A percentile compares a stretch with the other conserved stretches of the same genome.
Evolutionary conservation across 176 grass and related monocot genomes (phyloP).

Genomic region (Poa annua): DNA sequence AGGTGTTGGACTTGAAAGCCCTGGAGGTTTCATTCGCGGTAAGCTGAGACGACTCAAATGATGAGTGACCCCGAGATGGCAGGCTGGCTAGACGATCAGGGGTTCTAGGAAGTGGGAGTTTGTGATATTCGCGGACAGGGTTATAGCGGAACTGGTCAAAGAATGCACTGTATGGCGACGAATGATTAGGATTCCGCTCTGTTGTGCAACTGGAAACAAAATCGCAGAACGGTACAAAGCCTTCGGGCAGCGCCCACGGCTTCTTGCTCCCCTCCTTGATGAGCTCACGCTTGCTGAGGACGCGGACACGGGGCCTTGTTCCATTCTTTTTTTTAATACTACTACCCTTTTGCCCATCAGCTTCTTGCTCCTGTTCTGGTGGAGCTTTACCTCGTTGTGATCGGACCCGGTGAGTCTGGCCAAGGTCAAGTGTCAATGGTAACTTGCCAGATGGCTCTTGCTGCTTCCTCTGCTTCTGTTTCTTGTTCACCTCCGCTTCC

Average conservation of each 20-base stretch:
- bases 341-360: background rate
- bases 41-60: slow-evolving; percentile 16
- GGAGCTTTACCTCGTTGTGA: background rate
- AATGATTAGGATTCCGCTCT: slow-evolving; percentile 6
- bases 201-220: slow-evolving; percentile 7
- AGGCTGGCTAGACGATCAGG: background rate
- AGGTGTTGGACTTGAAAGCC: background rate
- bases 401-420: background rate
- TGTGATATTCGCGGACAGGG: background rate
- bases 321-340: background rate
- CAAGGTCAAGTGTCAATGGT: background rate
- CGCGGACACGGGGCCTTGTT: background rate
- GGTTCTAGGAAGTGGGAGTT: background rate
- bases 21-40: slow-evolving; percentile 7
- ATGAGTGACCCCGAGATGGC: background rate
- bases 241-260: background rate
- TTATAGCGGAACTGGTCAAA: slow-evolving; percentile 47
- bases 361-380: background rate
- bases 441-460: background rate
- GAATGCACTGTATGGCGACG: slow-evolving; percentile 25
- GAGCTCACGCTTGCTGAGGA: slow-evolving; percentile 11
- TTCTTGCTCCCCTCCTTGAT: slow-evolving; percentile 20
- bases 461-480: background rate
- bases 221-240: background rate
- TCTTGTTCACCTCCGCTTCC: background rate